Base-by-base conservation (phyloP, 257 asterid species). In the Petrea volubilis region DNA sequence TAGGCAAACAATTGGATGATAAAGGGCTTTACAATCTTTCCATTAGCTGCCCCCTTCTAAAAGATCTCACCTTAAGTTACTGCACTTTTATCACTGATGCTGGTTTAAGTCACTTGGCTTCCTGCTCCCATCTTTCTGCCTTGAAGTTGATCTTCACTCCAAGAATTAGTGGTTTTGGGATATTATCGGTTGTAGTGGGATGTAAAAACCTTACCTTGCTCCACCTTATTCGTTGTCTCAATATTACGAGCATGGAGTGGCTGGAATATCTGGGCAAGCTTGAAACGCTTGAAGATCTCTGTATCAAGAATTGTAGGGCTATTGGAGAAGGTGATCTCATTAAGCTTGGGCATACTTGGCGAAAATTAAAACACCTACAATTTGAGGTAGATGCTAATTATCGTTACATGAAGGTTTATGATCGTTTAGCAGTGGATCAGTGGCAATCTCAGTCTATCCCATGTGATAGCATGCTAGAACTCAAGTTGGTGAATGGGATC, bases 281-380 rank as follows among this genome's bases (percentile, higher is more conserved):
- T 25, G 89, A 80, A 76, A 86, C 78, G 33, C 86, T 92, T 25
- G 91, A 86, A 72, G 97, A 88, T 77, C 89, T 92, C 53, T 82
- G 90, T 82, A 87, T 92, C 61, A 85, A 82, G 82, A 90, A 88
- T 53, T 92, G 98, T 67, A 82, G 91, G 77, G 87, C 87, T 3
- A 90, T 92, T 46, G 96, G 95, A 56, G 98, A 90, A 76, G 95
- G 95, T 17, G 97, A 92, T 76, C 83, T 92, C 10, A 68, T 86
- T 33, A 90, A 84, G 77, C 90, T 92, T 6, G 95, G 93, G 11
- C 74, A 81, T 8, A 78, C 80, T 63, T 92, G 97, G 98, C 60
- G 62, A 34, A 85, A 65, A 31, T 67, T 92, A 56, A 92, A 84
- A 74, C 66, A 76, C 23, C 60, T 92, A n/a, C 96, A 88, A 14